These are phyloP conservation scores for Leccinellum rugosiceps DNA, from an alignment of 768 basidiomycete species.

Conservation along the genomic window DNA sequence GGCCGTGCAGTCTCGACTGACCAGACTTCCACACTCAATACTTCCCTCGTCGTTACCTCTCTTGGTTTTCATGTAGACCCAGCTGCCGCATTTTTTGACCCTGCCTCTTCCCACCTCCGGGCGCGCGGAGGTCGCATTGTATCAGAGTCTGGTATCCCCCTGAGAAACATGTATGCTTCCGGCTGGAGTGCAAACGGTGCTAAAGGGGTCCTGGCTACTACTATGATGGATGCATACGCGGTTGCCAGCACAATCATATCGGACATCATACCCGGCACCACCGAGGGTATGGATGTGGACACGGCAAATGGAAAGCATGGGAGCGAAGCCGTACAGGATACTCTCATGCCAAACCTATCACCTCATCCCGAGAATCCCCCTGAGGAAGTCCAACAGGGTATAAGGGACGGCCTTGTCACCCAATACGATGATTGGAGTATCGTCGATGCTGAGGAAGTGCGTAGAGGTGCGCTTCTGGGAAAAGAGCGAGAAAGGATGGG, in stretches of 20 bases:
- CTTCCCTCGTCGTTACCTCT: constrained; percentile 82
- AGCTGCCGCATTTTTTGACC: constrained; percentile 55
- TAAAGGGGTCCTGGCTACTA: constrained; percentile 84
- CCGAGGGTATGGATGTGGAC: constrained; percentile 17
- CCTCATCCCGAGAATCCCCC: constrained; percentile 48
- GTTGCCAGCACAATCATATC: constrained; percentile 68
- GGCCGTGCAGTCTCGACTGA: constrained; percentile 54
- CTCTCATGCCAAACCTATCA: constrained; percentile 33
- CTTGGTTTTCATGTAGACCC: constrained; percentile 83
- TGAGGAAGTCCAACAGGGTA: constrained; percentile 41
- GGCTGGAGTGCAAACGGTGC: constrained; percentile 95
- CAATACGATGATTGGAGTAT: constrained; percentile 72
- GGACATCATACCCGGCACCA: constrained; percentile 41
- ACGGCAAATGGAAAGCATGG: constrained; percentile 4
- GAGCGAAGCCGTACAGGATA: not conserved
- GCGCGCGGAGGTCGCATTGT: constrained; percentile 49
- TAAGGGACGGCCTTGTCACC: constrained; percentile 45
- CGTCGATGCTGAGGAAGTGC: constrained; percentile 70
- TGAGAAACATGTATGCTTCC: constrained; percentile 78
- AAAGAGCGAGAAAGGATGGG: constrained; percentile 79
- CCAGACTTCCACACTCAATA: constrained; percentile 46
- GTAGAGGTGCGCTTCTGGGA: constrained; percentile 49
- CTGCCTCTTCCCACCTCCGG: constrained; percentile 53
- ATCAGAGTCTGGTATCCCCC: constrained; percentile 32
- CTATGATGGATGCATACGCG: constrained; percentile 89